Base-by-base conservation (phyloP, 495 filamentous ascomycete genomes). In the Hypoxylon cercidicola region DNA sequence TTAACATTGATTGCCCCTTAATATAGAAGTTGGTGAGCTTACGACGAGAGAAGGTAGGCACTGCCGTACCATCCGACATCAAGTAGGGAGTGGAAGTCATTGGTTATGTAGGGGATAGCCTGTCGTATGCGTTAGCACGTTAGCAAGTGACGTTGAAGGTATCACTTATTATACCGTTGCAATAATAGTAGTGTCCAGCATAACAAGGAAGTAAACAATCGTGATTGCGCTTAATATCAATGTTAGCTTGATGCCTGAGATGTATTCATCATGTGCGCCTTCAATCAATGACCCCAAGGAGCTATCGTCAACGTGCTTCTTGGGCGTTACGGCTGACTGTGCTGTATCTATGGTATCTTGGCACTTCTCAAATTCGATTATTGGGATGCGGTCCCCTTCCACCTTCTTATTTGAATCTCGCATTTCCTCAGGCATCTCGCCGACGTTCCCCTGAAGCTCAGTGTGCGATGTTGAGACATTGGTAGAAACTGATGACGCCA, bases 31-130 rank as follows among this genome's bases (percentile, higher is more conserved):
- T 80, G 74, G 47, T 71, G 8, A 28, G 12, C 55, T 11, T 40
- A 72, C 70, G 55, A 55, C 12, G 58, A 60, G n/a, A 74, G 71
- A 15, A 66, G 62, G 57, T 74, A 74, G 1, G 71, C 68, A 16
- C 68, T 59, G 15, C 79, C 83, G 64, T 87, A 87, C 85, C 84
- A 87, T 23, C 82, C 79, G 34, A 84, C 71, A 55, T 85, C 82
- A 0, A 45, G 35, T n/a, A 81, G 62, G 4, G 79, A 79, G 32
- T 77, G 63, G 57, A 82, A 81, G 7, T 81, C 74, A 48, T 79
- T 71, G 0, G 82, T 82, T 44, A 85, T 82, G 25, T 62, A 61
- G 2, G 79, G 79, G 21, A 79, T 76, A 12, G 79, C 79, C 60
- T 63, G 39, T 41, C 16, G 1, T 0, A 50, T 32, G 1, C 4